These are phyloP conservation scores for Apophysomyces elegans DNA, from an alignment of 371 early-diverging fungal genomes.

Conservation along the genomic window DNA sequence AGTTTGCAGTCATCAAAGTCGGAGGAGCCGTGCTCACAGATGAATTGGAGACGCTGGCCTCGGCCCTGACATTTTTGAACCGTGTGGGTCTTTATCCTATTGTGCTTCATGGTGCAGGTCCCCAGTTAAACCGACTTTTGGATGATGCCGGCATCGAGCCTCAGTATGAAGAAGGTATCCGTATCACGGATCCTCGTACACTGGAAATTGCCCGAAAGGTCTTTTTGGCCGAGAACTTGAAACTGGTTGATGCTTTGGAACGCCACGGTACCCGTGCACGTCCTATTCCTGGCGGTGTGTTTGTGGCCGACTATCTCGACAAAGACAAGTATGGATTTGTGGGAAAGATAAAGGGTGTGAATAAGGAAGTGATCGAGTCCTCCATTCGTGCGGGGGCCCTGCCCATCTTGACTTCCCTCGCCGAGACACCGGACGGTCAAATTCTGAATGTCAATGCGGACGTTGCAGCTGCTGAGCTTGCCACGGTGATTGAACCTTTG, in stretches of 20 bases:
- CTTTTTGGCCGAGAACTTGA: conserved; percentile 92
- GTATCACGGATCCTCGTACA: conserved; percentile 92
- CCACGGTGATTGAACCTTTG: conserved; percentile 93
- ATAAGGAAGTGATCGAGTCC: conserved; percentile 90
- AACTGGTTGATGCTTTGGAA: conserved; percentile 95
- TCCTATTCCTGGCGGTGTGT: conserved; percentile 94
- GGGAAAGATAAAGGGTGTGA: conserved; percentile 87
- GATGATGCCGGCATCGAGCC: conserved; percentile 89
- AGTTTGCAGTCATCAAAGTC: conserved; percentile 98
- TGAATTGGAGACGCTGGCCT: conserved; percentile 92
- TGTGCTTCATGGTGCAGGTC: conserved; percentile 97
- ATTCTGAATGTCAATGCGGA: conserved; percentile 98
- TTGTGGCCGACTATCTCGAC: conserved; percentile 93
- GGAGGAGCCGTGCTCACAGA: conserved; percentile 97
- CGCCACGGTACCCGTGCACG: conserved; percentile 91
- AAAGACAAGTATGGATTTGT: conserved; percentile 91
- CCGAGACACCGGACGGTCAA: conserved; percentile 96
- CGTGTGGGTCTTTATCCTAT: conserved; percentile 97
- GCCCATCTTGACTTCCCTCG: conserved; percentile 93
- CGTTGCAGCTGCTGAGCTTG: conserved; percentile 95
- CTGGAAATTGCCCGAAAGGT: conserved; percentile 90
- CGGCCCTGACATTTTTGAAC: conserved; percentile 93
- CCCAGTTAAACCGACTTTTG: conserved; percentile 89
- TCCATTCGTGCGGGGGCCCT: conserved; percentile 91
- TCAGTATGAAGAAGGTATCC: conserved; percentile 94